Evolutionary conservation across 2,329 filamentous ascomycete species (phyloP), one percentile per base, ranked within the genome.

Genomic region (Apiospora koreana): DNA sequence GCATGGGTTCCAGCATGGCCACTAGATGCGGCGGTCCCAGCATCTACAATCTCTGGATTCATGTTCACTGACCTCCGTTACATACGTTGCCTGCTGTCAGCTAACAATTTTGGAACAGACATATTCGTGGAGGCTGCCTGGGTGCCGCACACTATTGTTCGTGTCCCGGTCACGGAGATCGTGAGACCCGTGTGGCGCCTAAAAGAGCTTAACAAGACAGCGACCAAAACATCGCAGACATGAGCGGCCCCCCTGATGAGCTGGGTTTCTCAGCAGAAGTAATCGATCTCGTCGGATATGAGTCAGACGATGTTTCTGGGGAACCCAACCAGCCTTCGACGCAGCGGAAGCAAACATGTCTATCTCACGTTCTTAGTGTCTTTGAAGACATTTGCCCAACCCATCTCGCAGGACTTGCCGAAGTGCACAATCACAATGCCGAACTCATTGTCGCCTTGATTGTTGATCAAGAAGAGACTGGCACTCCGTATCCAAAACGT

Each of bases 341-440:
- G 31, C 54, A n/a, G 54, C 54, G 38, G 54, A 62, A 74, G 48
- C 31, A 69, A 28, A 69, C 71, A 7, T 83, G 80, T 73, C 77
- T 75, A 41, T 71, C 76, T 21, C 69, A 72, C 3, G 75, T 83
- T 18, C 72, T 80, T 10, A 64, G 69, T 5, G 65, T 86, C 10
- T 86, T 87, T 70, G 83, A 85, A 0, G 82, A 87, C 50, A 84
- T 87, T 2, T 86, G 83, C 70, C 78, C 75, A 0, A 71, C 80
- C 0, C 83, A 81, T 69, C 76, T 87, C 16, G 70, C 75, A 7
- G 64, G 71, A 5, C 69, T 82, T 5, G 77, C 77, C 2, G 42
- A 68, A 0, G 71, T 78, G 41, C 69, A 81, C 7, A 48, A 38
- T 1, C 80, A 81, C 71, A 68, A 80, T 48, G 21, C 78, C 2